Percentiles rank a stretch among this genome's conserved stretches.
These are phyloP conservation scores for Pseudozyma hubeiensis DNA, from an alignment of 1,284 basidiomycete species.

Conservation along the genomic window DNA sequence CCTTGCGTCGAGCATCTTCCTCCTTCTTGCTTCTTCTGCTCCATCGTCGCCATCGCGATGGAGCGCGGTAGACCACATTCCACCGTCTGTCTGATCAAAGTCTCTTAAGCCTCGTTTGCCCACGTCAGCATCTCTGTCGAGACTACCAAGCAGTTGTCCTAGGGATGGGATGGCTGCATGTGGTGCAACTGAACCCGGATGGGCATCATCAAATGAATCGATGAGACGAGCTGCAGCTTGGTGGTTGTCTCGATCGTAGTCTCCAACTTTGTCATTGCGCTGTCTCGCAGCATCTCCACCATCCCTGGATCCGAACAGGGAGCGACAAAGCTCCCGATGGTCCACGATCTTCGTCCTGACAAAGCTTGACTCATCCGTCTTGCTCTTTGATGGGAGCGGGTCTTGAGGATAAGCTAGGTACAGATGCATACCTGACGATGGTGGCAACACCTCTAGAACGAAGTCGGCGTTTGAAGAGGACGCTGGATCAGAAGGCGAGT, in stretches of 20 bases:
- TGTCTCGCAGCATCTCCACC: not conserved
- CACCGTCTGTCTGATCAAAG: no score
- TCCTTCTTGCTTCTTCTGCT: not conserved
- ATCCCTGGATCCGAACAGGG: constrained; percentile 3
- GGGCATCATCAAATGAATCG: no score
- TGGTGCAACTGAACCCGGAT: no score
- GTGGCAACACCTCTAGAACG: constrained; percentile 8
- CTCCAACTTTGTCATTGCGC: not conserved
- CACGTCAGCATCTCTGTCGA: no score
- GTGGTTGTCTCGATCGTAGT: no score
- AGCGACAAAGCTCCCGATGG: constrained; percentile 8
- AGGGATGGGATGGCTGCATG: no score
- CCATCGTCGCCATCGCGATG: not conserved
- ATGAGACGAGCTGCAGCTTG: no score
- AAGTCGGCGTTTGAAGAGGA: not conserved
- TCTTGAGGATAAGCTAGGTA: not conserved
- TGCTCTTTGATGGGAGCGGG: not conserved
- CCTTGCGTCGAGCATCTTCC: constrained; percentile 13
- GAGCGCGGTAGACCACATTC: not conserved
- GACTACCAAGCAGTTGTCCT: no score
- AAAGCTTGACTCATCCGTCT: not conserved
- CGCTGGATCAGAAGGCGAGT: not conserved
- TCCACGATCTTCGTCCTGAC: constrained; percentile 23
- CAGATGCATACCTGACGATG: constrained; percentile 5
- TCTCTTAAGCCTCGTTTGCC: no score